Evolutionary conservation across 345 rosid genomes (phyloP), one percentile per base, ranked within the genome.

Genomic region (Eucalyptus pumila): DNA sequence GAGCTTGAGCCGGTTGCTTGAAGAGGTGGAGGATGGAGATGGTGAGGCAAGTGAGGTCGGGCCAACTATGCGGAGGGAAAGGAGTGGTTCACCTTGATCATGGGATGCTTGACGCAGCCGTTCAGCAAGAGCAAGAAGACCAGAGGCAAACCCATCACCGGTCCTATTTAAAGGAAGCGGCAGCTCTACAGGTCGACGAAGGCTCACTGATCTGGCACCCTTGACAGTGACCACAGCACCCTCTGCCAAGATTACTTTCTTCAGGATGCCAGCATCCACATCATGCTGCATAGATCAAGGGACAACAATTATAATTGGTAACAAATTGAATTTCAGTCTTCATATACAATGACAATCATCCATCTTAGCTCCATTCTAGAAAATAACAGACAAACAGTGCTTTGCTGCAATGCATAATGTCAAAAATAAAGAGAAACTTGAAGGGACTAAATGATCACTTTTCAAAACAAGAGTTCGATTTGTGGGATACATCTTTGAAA

Each of bases 131-230:
- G 96, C 93, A 54, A 98, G 89, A 89, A 98, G 95, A n/a, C 98
- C 99, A 48, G 99, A 95, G 80, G 99, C 99, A 85, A 97, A 92
- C 15, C 93, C 96, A 81, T 86, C 93, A 37, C 90, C 88, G 69
- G 93, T 94, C 91, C 93, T 91, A 88, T 95, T 97, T 30, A 97
- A 92, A 11, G 99, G 99, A 72, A 98, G 95, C 3, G 94, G 96
- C 6, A 98, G 94, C 92, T 98, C 99, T 89, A 96, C 62, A 1
- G 99, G 98, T 72, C 94, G 97, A 30, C 99, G 98, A 90, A 98
- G 91, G 91, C 96, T 95, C 91, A 95, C 98, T 85, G 99, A 95
- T 96, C 98, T 94, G 85, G 99, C 99, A 92, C 99, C 99, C 92
- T 93, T 96, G 19, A 98, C 95, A 4, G 99, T 95, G 5, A 98